Conservation (phyloP, 2,329 filamentous ascomycete genomes). For the Monilinia polystroma region DNA sequence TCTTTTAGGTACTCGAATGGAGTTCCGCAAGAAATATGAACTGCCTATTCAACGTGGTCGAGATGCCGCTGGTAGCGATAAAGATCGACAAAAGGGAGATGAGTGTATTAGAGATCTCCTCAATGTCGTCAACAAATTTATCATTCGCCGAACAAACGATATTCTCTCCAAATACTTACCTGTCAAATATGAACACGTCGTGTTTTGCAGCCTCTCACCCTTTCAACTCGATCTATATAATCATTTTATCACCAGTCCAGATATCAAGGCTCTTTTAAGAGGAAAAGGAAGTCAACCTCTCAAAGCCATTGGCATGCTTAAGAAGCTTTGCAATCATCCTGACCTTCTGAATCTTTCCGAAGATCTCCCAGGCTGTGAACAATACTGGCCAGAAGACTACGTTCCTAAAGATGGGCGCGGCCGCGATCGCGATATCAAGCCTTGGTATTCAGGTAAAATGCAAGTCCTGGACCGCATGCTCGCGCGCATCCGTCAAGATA, state of each 20-base stretch:
- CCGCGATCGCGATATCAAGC: conserved; percentile 85
- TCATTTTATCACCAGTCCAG: conserved; percentile 92
- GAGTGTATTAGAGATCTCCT: conserved; percentile 80
- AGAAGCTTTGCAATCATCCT: conserved; percentile 98
- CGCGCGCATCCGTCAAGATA: conserved; percentile 89
- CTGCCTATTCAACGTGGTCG: conserved; percentile 87
- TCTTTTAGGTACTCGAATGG: conserved; percentile 80
- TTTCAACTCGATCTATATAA: conserved; percentile 96
- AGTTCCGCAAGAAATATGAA: conserved; percentile 94
- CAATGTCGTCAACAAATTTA: conserved; percentile 91
- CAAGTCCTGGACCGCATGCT: conserved; percentile 97
- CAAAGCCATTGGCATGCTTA: conserved; percentile 93
- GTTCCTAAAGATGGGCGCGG: conserved; percentile 84
- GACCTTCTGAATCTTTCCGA: conserved; percentile 81
- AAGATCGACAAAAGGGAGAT: conserved; percentile 78
- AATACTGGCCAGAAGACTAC: conserved; percentile 80
- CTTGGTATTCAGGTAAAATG: conserved; percentile 99
- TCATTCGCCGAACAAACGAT: conserved; percentile 96
- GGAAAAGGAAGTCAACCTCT: conserved; percentile 95
- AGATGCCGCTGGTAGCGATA: conserved; percentile 84
- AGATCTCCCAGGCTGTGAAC: conserved; percentile 84
- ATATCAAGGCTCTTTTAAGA: conserved; percentile 86
- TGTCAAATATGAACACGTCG: conserved; percentile 98
- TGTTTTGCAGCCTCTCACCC: conserved; percentile 91
- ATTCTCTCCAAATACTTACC: conserved; percentile 96